These are phyloP conservation scores for Solanum dulcamara DNA, from an alignment of 257 asterid genomes.

Conservation along the genomic window DNA sequence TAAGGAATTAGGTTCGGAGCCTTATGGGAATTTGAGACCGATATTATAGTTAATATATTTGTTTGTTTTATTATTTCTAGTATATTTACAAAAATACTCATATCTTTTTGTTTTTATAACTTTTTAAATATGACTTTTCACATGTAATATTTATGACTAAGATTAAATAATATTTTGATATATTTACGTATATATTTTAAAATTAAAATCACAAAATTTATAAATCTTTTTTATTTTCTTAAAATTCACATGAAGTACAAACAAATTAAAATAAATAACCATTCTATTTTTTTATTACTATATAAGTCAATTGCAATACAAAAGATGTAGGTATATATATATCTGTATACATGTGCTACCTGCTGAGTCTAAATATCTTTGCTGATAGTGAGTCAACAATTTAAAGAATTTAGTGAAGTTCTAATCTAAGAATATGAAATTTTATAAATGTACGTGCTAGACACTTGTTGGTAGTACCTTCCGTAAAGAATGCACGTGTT, in stretches of 20 bases:
- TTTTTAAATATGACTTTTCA: background rate
- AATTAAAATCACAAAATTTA: no score
- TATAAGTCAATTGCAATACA: background rate
- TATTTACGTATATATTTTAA: no score
- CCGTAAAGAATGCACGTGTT: background rate
- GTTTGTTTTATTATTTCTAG: no score
- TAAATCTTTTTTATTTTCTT: no score
- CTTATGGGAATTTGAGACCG: background rate
- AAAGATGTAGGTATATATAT: background rate
- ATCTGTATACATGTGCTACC: background rate
- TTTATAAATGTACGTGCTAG: background rate
- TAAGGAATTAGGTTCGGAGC: background rate
- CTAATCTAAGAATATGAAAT: background rate
- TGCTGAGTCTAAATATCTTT: background rate
- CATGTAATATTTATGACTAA: no score
- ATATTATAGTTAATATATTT: background rate
- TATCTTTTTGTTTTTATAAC: no score
- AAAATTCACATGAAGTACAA: no score
- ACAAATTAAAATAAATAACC: no score
- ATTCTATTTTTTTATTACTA: background rate
- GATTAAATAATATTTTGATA: no score
- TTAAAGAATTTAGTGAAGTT: background rate
- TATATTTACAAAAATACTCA: rapidly evolving
- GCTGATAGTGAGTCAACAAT: background rate
- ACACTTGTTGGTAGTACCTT: background rate